Base-by-base conservation (phyloP, 495 filamentous ascomycete species). In the Lentithecium fluviatile region DNA sequence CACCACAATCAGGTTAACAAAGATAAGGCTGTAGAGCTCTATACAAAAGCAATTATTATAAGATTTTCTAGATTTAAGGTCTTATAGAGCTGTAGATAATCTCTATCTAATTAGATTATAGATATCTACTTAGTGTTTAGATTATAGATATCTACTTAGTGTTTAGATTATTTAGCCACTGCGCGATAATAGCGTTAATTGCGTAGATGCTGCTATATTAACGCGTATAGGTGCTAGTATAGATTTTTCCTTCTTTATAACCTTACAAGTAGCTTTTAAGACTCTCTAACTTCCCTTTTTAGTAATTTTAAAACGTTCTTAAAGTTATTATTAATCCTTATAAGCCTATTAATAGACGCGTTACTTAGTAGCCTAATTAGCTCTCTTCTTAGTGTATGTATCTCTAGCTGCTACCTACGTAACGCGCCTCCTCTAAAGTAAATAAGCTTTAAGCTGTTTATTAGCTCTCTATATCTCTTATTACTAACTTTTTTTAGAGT, bases 401-500 rank as follows among this genome's bases (percentile, higher is more conserved):
- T 38, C 36, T 38, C 36, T 38, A 38, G 36, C 15, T 8, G 36
- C 36, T 8, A 15, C 36, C 15, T 38, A 15, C 7, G 36, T 15
- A 38, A 38, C 36, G 15, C 36, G 36, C 36, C 36, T 38, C 36
- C 15, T 15, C 36, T 38, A 15, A 15, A 38, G 36, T 38, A 38
- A 38, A 7, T 15, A 8, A 8, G 36, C 36, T 38, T 38, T 38
- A 15, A 38, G 36, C 36, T 38, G 7, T 15, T 38, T 7, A 15
- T 15, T 38, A 15, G 36, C 8, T 38, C 36, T 38, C 7, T 15
- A 15, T 7, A 15, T 7, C 36, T 38, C 36, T 38, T 7, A 7
- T 38, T 38, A 15, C 47, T 51, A 12, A 51, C 47, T 51, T 29
- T n/a, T n/a, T n/a, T n/a, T n/a, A 19, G 29, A 51, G 47, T 23